These are phyloP conservation scores for Ceratocystiopsis minuta DNA, from an alignment of 2,329 filamentous ascomycete species.

Conservation along the genomic window DNA sequence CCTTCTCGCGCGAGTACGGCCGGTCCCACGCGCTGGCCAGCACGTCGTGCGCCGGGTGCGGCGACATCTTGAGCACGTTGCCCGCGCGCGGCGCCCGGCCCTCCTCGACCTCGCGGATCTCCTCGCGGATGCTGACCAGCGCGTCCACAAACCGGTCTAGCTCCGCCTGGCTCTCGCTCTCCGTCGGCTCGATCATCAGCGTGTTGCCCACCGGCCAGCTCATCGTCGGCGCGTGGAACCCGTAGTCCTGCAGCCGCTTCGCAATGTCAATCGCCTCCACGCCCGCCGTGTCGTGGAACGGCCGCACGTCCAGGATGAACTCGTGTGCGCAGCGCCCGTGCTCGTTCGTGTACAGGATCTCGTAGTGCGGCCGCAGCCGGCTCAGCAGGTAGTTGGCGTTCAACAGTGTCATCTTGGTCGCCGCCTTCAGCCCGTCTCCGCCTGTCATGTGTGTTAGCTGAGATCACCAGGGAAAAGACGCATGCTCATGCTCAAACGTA, in stretches of 20 bases:
- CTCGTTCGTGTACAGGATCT: slow-evolving; percentile 83
- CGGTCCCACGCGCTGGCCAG: slow-evolving; percentile 56
- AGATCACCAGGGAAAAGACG: background rate
- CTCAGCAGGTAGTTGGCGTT: slow-evolving; percentile 95
- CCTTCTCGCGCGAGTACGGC: slow-evolving; percentile 63
- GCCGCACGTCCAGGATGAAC: slow-evolving; percentile 81
- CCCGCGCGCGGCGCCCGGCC: slow-evolving; percentile 55
- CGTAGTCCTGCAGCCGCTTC: slow-evolving; percentile 92
- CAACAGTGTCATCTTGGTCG: slow-evolving; percentile 80
- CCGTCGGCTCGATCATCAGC: slow-evolving; percentile 94
- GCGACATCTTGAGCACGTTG: slow-evolving; percentile 79
- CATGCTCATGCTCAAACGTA: slow-evolving; percentile 14
- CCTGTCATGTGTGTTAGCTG: slow-evolving; percentile 17
- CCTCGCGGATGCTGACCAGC: slow-evolving; percentile 65
- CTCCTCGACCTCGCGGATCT: slow-evolving; percentile 70
- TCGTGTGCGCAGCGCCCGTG: slow-evolving; percentile 85
- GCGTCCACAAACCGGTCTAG: slow-evolving; percentile 87
- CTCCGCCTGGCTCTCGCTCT: slow-evolving; percentile 82
- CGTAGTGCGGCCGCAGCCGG: slow-evolving; percentile 69
- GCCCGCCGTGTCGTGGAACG: slow-evolving; percentile 66
- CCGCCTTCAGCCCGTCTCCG: slow-evolving; percentile 61
- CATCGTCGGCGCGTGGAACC: slow-evolving; percentile 93
- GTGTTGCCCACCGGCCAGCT: slow-evolving; percentile 90
- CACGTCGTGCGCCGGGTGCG: slow-evolving; percentile 70
- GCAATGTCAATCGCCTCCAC: slow-evolving; percentile 89